Base-by-base conservation (phyloP, 1,284 basidiomycete species). In the Cryptococcus wingfieldii region DNA sequence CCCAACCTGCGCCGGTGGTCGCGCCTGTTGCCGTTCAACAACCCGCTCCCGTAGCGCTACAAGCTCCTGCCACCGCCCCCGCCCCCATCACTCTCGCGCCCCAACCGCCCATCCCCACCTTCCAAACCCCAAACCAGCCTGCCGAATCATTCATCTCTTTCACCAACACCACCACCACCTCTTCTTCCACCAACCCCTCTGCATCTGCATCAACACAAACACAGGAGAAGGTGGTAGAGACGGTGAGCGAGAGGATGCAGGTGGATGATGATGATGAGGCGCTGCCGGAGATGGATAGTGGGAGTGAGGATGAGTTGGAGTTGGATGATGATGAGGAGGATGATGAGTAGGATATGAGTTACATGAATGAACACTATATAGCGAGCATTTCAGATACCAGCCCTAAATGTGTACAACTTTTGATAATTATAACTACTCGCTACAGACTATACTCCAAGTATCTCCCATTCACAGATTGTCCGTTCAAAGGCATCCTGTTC, bases 201-300 rank as follows among this genome's bases (percentile, higher is more conserved):
- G 49, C 43, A 6, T 37, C 53, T 10, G 25, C 12, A 6, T 37
- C 50, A 7, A 16, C 27, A 12, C 31, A 46, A 18, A 50, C 43
- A 44, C 25, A 49, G 34, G 53, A 38, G 13, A 48, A 9, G 18
- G 38, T 39, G 28, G 25, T 46, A 53, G 50, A 39, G 51, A 23
- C 10, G 52, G 50, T 62, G 51, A 55, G 18, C 59, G 50, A 51
- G 41, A 50, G 54, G 54, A 53, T 50, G 43, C 75, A 76, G 18
- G 78, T 77, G 3, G 82, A 80, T 23, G 80, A 81, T 44, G 80
- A 82, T 6, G 80, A 81, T 60, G 76, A 76, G 67, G 79, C 77
- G 27, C 79, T 86, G 64, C 84, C 85, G 12, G 73, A 75, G 44
- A 55, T 75, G 37, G 72, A 75, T 56, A 70, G 68, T 59, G 72